Evolutionary conservation across 2,329 filamentous ascomycete species (phyloP).

Genomic region (Trichoderma sp.): DNA sequence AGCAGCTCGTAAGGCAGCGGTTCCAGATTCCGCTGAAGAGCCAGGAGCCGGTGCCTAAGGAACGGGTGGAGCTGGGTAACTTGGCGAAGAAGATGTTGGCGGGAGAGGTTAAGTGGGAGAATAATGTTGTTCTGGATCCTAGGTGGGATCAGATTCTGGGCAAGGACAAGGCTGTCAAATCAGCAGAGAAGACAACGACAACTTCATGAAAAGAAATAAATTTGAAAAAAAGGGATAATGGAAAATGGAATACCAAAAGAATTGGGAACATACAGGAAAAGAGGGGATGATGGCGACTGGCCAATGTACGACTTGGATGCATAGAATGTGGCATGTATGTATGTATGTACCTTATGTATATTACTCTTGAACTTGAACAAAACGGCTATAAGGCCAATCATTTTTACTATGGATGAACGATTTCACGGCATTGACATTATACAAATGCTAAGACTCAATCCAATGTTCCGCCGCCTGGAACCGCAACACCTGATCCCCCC

Average conservation of each 20-base stretch:
- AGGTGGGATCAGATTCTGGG: conserved; percentile 45
- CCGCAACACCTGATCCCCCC: conserved; percentile 72
- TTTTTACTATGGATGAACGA: too few relatives aligned
- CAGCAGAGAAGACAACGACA: conserved; percentile 27
- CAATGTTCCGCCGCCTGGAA: conserved; percentile 65
- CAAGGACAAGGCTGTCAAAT: conserved; percentile 28
- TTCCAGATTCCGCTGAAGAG: conserved; percentile 44
- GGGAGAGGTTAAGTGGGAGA: conserved; percentile 63
- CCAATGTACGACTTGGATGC: conserved; percentile 33
- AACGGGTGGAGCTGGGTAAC: conserved; percentile 55
- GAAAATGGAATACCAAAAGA: background rate
- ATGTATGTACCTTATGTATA: conserved; percentile 14
- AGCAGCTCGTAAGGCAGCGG: conserved; percentile 36
- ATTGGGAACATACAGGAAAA: background rate
- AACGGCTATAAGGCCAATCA: background rate
- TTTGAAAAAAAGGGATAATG: background rate
- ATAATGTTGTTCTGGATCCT: conserved; percentile 47
- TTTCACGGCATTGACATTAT: background rate
- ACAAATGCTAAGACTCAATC: conserved; percentile 28
- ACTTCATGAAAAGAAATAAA: conserved; percentile 3
- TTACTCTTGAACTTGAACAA: conserved; percentile 27
- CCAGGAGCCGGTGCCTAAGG: conserved; percentile 42
- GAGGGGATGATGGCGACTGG: background rate
- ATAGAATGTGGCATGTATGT: conserved; percentile 35
- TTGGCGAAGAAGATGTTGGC: conserved; percentile 64